Evolutionary conservation across 2,329 filamentous ascomycete genomes (phyloP).

Genomic region (Rasamsonia emersonii): DNA sequence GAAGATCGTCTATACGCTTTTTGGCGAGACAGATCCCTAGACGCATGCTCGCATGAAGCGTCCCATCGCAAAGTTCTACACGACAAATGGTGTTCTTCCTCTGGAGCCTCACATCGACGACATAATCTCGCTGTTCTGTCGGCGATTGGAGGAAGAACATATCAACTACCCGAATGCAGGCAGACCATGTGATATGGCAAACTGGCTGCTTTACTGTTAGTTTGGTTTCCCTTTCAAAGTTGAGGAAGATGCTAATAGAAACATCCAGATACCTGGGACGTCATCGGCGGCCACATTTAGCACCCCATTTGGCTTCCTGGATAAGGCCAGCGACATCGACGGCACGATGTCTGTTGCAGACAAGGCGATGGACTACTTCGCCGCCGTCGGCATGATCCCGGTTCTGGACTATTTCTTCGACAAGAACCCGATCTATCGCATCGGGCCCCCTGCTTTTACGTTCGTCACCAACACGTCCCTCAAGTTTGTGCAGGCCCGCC

Average conservation of each 20-base stretch:
- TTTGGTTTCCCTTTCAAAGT: no score
- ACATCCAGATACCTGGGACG: constrained; percentile 14
- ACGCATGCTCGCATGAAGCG: no score
- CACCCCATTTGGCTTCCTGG: constrained; percentile 17
- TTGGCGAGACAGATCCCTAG: no score
- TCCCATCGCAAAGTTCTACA: no score
- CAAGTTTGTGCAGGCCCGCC: constrained; percentile 11
- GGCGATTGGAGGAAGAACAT: no score
- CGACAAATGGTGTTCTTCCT: no score
- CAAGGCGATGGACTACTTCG: constrained; percentile 17
- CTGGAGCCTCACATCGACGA: no score
- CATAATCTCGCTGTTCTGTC: no score
- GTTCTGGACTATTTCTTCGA: constrained; percentile 20
- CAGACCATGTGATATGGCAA: constrained; percentile 32
- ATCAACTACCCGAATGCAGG: no score
- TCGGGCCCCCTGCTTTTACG: constrained; percentile 18
- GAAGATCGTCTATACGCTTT: no score
- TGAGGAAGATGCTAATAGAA: not conserved
- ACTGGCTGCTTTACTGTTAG: constrained; percentile 26
- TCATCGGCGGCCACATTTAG: constrained; percentile 20
- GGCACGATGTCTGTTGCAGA: constrained; percentile 16
- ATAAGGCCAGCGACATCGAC: constrained; percentile 18
- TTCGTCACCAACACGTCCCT: constrained; percentile 15
- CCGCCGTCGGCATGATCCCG: constrained; percentile 17
- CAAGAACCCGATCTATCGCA: constrained; percentile 20